Evolutionary conservation across 176 grass and related monocot species (phyloP), one percentile per base, ranked within the genome.

Genomic region (Oryza australiensis): DNA sequence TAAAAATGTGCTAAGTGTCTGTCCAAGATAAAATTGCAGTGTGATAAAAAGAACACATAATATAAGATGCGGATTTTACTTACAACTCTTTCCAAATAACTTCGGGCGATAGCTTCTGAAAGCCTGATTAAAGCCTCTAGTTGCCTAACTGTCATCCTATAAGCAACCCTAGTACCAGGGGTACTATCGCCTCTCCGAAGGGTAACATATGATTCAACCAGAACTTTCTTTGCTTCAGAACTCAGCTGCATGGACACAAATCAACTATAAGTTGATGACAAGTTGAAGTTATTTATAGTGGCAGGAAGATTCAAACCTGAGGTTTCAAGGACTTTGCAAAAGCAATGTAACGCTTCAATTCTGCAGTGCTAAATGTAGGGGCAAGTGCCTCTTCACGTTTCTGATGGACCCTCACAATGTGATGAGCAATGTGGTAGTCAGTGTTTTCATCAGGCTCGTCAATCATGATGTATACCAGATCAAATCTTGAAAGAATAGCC

Each of bases 381-480:
- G 96, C 84, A 66, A 99, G 93, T 65, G 96, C 96, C 81, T 95
- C 90, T 84, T 95, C 96, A 26, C 80, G 85, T 84, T 94, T 99
- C 75, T 99, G 96, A 91, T 93, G 96, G 77, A 99, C 93, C 84
- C 96, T 93, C 84, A 99, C 93, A 64, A 99, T 95, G 80, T 99
- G 96, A 86, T 99, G 93, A 81, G 96, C 96, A 77, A 99, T 95
- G 74, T 99, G 89, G 82, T 99, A 99, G 68, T 99, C 96, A 57
- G 89, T 99, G 74, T 85, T 99, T 83, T 99, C 96, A 62, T 99
- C 96, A 68, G 96, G 96, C 69, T 99, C 96, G 82, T 99, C 96
- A 1, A 99, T 95, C 96, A 99, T 99, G 77, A 99, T 95, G 87
- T 99, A 99, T 40, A 99, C 96, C 75, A 99, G 85, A 87, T 99